phyloP scores from a whole-genome alignment of 345 rosid genomes.

The Populus simonii region DNA sequence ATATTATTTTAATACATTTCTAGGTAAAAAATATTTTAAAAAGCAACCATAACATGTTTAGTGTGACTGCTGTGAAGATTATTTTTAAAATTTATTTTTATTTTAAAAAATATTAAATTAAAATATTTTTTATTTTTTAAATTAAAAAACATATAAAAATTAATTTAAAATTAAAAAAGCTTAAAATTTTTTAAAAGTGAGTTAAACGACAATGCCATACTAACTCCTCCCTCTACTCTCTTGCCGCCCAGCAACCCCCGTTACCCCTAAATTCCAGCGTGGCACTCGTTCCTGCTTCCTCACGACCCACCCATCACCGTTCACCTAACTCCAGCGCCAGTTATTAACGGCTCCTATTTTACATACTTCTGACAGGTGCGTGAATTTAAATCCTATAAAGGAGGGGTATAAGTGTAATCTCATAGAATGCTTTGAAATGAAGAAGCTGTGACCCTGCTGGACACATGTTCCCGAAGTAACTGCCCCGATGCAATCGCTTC shows the following conservation, averaged over 20 bases:
- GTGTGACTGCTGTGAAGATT: too few species aligned
- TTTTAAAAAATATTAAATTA: too few species aligned
- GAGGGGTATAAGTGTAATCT: slow-evolving; percentile 28
- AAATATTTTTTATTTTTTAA: too few species aligned
- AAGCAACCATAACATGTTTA: too few species aligned
- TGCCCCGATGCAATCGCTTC: slow-evolving; percentile 20
- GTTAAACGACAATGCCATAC: too few species aligned
- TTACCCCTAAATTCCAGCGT: background rate
- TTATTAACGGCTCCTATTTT: background rate
- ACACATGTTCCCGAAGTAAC: slow-evolving; percentile 42
- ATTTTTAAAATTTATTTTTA: too few species aligned
- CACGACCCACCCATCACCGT: slow-evolving; percentile 20
- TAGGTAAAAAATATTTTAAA: fast-evolving
- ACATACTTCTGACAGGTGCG: slow-evolving; percentile 1
- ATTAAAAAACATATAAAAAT: too few species aligned
- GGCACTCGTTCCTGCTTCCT: background rate
- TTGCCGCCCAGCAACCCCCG: background rate
- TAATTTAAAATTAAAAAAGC: too few species aligned
- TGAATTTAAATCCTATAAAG: background rate
- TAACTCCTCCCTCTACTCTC: too few species aligned
- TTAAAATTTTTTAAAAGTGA: too few species aligned
- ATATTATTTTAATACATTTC: too few species aligned
- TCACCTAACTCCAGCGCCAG: slow-evolving; percentile 14
- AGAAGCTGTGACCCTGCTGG: slow-evolving; percentile 16
- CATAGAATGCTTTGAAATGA: slow-evolving; percentile 16